These are phyloP conservation scores for Stygiomarasmius scandens DNA, from an alignment of 1,284 basidiomycete species.

Conservation along the genomic window DNA sequence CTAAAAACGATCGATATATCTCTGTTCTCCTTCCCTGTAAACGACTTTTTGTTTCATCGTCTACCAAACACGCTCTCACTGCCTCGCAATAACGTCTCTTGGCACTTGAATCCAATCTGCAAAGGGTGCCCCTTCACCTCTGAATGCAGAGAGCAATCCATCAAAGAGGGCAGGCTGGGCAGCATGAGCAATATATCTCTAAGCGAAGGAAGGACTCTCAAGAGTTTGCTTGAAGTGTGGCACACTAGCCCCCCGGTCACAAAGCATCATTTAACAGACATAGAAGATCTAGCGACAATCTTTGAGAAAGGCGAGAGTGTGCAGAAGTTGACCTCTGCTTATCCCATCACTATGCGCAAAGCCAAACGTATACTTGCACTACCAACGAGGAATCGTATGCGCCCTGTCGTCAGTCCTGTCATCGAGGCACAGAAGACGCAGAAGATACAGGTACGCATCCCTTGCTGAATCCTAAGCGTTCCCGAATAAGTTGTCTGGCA, in stretches of 20 bases:
- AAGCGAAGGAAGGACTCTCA: conserved; percentile 32
- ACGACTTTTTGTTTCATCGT: conserved; percentile 41
- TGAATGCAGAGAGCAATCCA: conserved; percentile 46
- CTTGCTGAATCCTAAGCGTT: too few species aligned
- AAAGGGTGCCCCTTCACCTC: conserved; percentile 41
- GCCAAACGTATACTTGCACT: conserved; percentile 45
- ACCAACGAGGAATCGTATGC: conserved; percentile 24
- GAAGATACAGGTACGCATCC: conserved; percentile 31
- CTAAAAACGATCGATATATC: conserved; percentile 40
- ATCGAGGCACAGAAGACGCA: conserved; percentile 40
- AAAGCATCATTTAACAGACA: conserved; percentile 33
- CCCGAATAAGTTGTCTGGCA: not conserved
- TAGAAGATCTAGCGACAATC: conserved; percentile 44
- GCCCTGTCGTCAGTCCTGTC: conserved; percentile 32
- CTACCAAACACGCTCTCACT: conserved; percentile 40
- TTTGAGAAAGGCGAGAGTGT: conserved; percentile 36
- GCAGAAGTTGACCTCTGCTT: conserved; percentile 39
- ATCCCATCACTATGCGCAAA: conserved; percentile 47
- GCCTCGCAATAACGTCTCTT: conserved; percentile 36
- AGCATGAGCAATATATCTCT: conserved; percentile 26
- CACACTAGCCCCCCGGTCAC: conserved; percentile 22
- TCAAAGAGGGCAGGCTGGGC: conserved; percentile 44
- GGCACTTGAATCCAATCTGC: conserved; percentile 52
- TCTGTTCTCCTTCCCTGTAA: conserved; percentile 39
- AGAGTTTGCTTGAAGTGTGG: conserved; percentile 37